Conservation (phyloP, 176 grass and related monocot species). For the Avena eriantha region DNA sequence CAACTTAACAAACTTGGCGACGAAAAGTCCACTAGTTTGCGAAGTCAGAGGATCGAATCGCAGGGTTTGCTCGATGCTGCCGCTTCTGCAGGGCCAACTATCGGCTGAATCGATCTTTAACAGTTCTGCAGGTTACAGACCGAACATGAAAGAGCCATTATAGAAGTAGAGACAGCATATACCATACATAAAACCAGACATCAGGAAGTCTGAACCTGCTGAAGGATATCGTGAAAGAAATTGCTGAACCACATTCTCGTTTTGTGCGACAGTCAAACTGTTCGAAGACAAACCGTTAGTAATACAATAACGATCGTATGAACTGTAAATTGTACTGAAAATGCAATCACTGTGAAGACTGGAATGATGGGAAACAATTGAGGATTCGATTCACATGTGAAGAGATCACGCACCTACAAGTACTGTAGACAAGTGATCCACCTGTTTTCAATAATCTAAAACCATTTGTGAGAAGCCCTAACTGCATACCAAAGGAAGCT, state of each 20-base stretch:
- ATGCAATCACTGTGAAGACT: not conserved
- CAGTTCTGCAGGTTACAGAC: conserved; percentile 55
- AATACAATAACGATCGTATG: not conserved
- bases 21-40: conserved; percentile 83
- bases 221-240: conserved; percentile 72
- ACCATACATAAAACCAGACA: not conserved
- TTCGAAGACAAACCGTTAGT: conserved; percentile 45
- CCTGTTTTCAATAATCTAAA: conserved; percentile 87
- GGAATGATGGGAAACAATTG: not conserved
- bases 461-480: conserved; percentile 78
- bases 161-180: conserved; percentile 15
- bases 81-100: conserved; percentile 82
- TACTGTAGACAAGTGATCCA: conserved; percentile 90
- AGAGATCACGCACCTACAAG: conserved; percentile 80
- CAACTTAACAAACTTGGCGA: conserved; percentile 84
- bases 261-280: conserved; percentile 87
- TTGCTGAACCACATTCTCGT: conserved; percentile 84
- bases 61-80: conserved; percentile 67
- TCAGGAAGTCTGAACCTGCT: conserved; percentile 62
- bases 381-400: not conserved
- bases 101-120: conserved; percentile 50
- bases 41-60: conserved; percentile 70
- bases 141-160: conserved; percentile 8
- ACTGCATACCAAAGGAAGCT: conserved; percentile 54
- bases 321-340: not conserved